phyloP scores from a whole-genome alignment of 768 basidiomycete species.

The Leccinum truebloodii region DNA sequence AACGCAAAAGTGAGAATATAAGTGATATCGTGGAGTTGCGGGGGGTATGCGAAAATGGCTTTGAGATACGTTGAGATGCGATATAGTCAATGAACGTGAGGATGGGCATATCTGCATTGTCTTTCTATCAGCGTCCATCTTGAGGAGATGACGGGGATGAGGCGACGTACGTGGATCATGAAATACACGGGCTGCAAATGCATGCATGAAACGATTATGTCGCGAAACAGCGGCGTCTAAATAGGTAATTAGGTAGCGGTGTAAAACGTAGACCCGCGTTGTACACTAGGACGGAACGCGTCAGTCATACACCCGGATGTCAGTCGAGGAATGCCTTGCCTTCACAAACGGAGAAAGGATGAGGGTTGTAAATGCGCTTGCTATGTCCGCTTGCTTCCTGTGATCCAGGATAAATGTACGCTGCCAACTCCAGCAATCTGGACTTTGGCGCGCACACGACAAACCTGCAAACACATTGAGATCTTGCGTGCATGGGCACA shows the following conservation, averaged over 20 bases:
- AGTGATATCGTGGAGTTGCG: conserved; percentile 27
- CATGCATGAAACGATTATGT: conserved; percentile 30
- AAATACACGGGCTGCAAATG: conserved; percentile 31
- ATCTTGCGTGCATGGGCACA: neutral
- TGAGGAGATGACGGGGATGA: neutral
- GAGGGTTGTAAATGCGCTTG: neutral
- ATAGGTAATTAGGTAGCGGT: conserved; percentile 25
- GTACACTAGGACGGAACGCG: conserved; percentile 24
- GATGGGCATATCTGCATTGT: conserved; percentile 27
- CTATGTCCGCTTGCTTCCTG: conserved; percentile 48
- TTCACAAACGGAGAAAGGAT: conserved; percentile 25
- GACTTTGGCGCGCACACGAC: conserved; percentile 75
- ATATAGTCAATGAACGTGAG: conserved; percentile 25
- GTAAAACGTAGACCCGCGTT: conserved; percentile 28
- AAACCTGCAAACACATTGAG: conserved; percentile 51
- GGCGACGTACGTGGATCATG: conserved; percentile 28
- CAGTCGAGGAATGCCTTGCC: conserved; percentile 12
- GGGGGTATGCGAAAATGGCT: conserved; percentile 27
- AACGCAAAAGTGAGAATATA: conserved; percentile 26
- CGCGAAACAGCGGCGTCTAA: conserved; percentile 24
- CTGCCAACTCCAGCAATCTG: conserved; percentile 75
- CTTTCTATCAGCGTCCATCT: conserved; percentile 1
- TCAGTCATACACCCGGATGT: conserved; percentile 3
- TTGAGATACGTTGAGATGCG: conserved; percentile 25
- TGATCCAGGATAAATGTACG: conserved; percentile 74